Base-by-base conservation (phyloP, 2,329 filamentous ascomycete genomes). In the Aspergillus sp. region DNA sequence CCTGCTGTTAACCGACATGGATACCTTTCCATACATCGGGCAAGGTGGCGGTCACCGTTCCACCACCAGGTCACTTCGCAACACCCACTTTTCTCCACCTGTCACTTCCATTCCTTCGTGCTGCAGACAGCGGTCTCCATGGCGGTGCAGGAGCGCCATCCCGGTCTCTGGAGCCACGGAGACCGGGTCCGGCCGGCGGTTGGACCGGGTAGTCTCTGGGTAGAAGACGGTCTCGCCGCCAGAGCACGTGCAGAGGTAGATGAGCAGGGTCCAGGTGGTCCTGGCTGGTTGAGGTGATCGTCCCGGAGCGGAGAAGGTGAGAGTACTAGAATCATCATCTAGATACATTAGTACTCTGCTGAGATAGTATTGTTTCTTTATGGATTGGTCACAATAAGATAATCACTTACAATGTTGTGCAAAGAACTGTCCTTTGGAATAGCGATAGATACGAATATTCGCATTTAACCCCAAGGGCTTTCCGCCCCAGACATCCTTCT, bases 191-290 rank as follows among this genome's bases (percentile, higher is more conserved):
- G 79, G 69, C 33, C 68, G 70, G 60, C 55, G 73, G 63, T 52
- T 69, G 16, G 77, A 66, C 2, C 78, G 69, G 11, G 76, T 72
- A 13, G 75, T 61, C 20, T 89, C 84, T 0, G 89, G 89, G 67
- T 95, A 95, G 71, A 96, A 96, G 30, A 94, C 89, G 0, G 93
- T 96, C 72, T 96, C 90, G 30, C 93, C 93, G 19, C 93, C 93
- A 19, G 82, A 70, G 62, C 91, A 95, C 3, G 88, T 90, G 1
- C 89, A 94, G 50, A 96, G 80, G 66, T 96, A 97, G 33, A 96
- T 81, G 0, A 96, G 79, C 4, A 96, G 76, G 0, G 93, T 96
- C 91, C 92, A 96, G 0, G 91, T 96, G 4, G 93, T 96, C 63
- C 81, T 85, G 17, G 81, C 86, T 19, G 76, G 75, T 10, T 75